Evolutionary conservation across 306 rosid species (phyloP), one percentile per base, ranked within the genome.

Genomic region (Pyrus pyrifolia): DNA sequence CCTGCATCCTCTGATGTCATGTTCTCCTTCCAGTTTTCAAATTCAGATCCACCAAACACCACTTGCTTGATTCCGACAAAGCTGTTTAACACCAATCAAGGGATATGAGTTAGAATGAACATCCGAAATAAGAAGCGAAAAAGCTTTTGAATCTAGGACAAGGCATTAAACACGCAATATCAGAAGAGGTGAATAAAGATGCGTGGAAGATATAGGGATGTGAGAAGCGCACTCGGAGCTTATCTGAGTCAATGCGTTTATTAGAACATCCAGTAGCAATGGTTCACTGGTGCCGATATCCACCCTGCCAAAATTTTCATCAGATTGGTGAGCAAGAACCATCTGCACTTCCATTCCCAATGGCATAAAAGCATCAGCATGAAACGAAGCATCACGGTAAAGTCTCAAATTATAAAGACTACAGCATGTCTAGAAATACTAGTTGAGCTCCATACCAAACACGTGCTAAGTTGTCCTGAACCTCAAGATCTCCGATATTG

Each of bases 381-480:
- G 29, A 11, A 46, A 77, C 59, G 30, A 70, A 70, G 63, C 40
- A 74, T 44, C 38, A 15, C 23, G 66, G 70, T 4, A 29, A 64
- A 31, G 27, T 30, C 4, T 22, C n/a, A 72, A 75, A 30, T 13
- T 53, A 55, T 31, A 68, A 74, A 17, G 73, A 74, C n/a, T 35
- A 75, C 30, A 17, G 59, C 55, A 76, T 59, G 42, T 70, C 55
- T 15, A 17, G 29, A 35, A 57, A 17, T 51, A 22, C n/a, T 38
- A 57, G 68, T 12, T 45, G 6, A 58, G 52, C 62, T 27, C 15
- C 72, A 62, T 87, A 94, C 97, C 97, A 95, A 70, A 95, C 86
- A 8, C 96, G 96, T 76, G 92, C 98, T 86, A 95, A 85, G 86
- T 86, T 95, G 74, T 95, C 93, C 78, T 95, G 98, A 82, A 95